phyloP scores from a whole-genome alignment of 768 basidiomycete species.

The Calocybe gangraenosa region DNA sequence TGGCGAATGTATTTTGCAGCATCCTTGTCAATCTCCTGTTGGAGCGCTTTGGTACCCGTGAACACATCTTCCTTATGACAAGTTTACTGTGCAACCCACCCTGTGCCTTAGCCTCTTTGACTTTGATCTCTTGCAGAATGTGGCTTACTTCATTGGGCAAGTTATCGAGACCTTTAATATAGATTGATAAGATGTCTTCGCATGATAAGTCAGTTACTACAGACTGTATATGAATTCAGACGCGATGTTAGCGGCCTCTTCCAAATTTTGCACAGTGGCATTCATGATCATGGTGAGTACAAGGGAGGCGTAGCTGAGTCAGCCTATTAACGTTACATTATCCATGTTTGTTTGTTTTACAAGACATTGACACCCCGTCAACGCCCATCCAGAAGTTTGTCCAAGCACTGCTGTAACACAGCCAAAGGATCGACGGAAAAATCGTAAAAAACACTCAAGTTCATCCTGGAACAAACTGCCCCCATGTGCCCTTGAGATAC shows the following conservation, averaged over 20 bases:
- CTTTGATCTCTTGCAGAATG: slow-evolving; percentile 47
- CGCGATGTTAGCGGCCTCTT: slow-evolving; percentile 51
- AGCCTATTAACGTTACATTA: too few species aligned
- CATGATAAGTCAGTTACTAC: slow-evolving; percentile 9
- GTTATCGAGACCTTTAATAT: slow-evolving; percentile 43
- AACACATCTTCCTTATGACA: too few species aligned
- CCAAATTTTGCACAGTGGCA: slow-evolving; percentile 35
- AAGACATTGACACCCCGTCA: too few species aligned
- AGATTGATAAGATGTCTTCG: slow-evolving; percentile 1
- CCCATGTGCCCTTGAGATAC: too few species aligned
- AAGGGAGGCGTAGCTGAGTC: slow-evolving; percentile 8
- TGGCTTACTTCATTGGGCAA: slow-evolving; percentile 50
- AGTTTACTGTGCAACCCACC: slow-evolving; percentile 25
- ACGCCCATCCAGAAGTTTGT: too few species aligned
- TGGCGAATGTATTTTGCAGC: slow-evolving; percentile 47
- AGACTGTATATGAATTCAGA: slow-evolving; percentile 55
- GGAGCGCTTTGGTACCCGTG: slow-evolving; percentile 31
- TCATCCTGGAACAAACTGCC: too few species aligned
- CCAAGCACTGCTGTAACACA: too few species aligned
- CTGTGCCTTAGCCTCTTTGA: slow-evolving; percentile 39
- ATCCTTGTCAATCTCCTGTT: slow-evolving; percentile 47
- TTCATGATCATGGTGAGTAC: slow-evolving; percentile 28
- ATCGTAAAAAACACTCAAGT: too few species aligned
- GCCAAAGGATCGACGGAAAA: too few species aligned
- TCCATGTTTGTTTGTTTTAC: too few species aligned